phyloP scores from a whole-genome alignment of 1,284 basidiomycete genomes.

The Cutaneotrichosporon mucoides region DNA sequence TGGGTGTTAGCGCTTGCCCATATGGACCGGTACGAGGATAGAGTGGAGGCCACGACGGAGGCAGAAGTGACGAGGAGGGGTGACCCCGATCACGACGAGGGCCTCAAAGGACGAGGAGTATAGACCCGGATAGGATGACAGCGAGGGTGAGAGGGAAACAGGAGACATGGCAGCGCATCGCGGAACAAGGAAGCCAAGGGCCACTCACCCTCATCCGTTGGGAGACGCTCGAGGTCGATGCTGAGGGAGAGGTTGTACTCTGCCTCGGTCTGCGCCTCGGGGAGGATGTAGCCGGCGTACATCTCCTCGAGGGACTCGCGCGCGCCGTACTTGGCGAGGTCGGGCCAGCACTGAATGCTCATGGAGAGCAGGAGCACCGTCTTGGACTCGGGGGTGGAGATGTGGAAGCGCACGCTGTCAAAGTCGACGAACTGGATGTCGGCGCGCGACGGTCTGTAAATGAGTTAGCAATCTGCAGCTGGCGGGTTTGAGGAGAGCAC shows the following conservation, averaged over 20 bases:
- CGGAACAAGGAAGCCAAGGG: no score
- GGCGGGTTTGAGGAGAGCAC: slow-evolving; percentile 31
- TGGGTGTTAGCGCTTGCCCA: slow-evolving; percentile 40
- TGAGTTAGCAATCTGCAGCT: no score
- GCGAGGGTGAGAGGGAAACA: not conserved
- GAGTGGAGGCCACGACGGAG: not conserved
- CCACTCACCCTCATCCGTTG: slow-evolving; percentile 68
- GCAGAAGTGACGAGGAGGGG: not conserved
- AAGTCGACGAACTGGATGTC: slow-evolving; percentile 98
- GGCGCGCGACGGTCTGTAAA: slow-evolving; percentile 70
- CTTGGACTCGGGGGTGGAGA: slow-evolving; percentile 81
- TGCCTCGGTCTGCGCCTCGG: slow-evolving; percentile 56
- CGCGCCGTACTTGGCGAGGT: slow-evolving; percentile 84
- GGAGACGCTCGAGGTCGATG: slow-evolving; percentile 82
- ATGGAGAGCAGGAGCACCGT: slow-evolving; percentile 79
- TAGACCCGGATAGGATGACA: no score
- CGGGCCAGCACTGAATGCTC: slow-evolving; percentile 95
- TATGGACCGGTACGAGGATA: not conserved
- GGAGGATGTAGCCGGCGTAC: slow-evolving; percentile 65
- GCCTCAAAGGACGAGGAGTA: no score
- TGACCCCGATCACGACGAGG: no score
- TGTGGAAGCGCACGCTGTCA: slow-evolving; percentile 91
- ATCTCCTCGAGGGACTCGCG: slow-evolving; percentile 73
- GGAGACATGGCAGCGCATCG: not conserved
- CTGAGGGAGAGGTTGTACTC: slow-evolving; percentile 86